Conservation (phyloP, 148 eudicot species). For the Cornus kousa region DNA sequence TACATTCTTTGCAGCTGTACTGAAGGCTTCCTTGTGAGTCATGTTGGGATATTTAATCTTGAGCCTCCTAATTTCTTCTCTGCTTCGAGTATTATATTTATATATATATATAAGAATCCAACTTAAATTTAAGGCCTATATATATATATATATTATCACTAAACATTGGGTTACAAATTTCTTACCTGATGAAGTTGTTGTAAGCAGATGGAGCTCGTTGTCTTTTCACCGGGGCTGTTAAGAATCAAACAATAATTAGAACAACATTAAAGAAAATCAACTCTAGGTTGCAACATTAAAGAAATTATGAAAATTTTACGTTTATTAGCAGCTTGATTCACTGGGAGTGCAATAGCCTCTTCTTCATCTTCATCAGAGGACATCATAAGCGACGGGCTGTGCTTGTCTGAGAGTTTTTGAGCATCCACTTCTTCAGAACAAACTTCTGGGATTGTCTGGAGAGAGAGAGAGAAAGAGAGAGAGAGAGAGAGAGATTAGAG, state of each 20-base stretch:
- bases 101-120: neutral
- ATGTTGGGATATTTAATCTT: conserved; percentile 64
- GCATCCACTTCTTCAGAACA: conserved; percentile 32
- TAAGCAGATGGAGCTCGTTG: conserved; percentile 88
- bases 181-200: conserved; percentile 83
- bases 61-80: conserved; percentile 88
- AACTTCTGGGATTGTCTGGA: conserved; percentile 19
- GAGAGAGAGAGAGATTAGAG: conserved; percentile 5
- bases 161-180: neutral
- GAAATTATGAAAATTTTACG: conserved; percentile 34
- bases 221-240: conserved; percentile 85
- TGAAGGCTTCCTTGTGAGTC: conserved; percentile 94
- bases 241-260: neutral
- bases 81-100: conserved; percentile 21
- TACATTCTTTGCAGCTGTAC: conserved; percentile 96
- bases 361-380: conserved; percentile 54
- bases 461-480: conserved; percentile 9
- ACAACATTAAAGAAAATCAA: neutral
- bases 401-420: conserved; percentile 23
- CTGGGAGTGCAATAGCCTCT: conserved; percentile 20
- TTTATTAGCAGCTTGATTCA: conserved; percentile 55
- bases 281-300: neutral
- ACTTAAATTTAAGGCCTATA: neutral
- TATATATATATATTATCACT: neutral
- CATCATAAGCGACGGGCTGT: conserved; percentile 35